phyloP scores from a whole-genome alignment of 371 early-diverging fungal genomes.

The Rhizomucor pusillus region DNA sequence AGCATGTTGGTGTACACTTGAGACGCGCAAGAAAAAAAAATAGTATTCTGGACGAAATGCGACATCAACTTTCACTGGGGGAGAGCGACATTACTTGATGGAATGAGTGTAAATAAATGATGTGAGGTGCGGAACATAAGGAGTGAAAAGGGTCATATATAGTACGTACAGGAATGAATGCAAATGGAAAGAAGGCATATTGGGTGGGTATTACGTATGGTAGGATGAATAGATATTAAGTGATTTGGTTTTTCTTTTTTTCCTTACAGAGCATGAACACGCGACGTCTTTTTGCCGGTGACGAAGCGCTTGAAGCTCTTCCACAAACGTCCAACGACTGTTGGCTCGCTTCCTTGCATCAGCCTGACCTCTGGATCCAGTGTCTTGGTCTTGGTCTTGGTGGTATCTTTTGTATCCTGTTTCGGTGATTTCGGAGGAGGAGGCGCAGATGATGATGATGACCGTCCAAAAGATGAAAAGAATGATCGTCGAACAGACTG shows the following conservation, averaged over 20 bases:
- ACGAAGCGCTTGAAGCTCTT: conserved; percentile 43
- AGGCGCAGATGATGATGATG: background rate
- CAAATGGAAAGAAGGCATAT: too few relatives aligned
- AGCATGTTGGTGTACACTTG: too few relatives aligned
- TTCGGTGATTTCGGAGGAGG: conserved; percentile 2
- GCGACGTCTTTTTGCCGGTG: conserved; percentile 42
- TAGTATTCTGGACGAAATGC: too few relatives aligned
- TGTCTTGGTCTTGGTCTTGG: background rate
- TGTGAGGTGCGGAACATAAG: too few relatives aligned
- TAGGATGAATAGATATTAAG: too few relatives aligned
- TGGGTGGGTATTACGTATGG: too few relatives aligned
- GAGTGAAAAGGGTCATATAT: too few relatives aligned
- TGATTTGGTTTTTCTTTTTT: background rate
- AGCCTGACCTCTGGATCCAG: background rate
- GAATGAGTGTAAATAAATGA: too few relatives aligned
- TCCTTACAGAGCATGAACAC: conserved; percentile 37
- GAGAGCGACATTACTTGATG: too few relatives aligned
- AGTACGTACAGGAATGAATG: too few relatives aligned
- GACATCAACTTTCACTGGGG: too few relatives aligned
- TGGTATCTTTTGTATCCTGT: background rate
- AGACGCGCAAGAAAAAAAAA: too few relatives aligned
- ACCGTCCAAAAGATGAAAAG: conserved; percentile 20
- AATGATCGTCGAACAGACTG: conserved; percentile 16
- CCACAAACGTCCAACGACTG: conserved; percentile 34
- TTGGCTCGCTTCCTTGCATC: background rate